Evolutionary conservation across 257 asterid species (phyloP).

Genomic region (Petunia secreta): DNA sequence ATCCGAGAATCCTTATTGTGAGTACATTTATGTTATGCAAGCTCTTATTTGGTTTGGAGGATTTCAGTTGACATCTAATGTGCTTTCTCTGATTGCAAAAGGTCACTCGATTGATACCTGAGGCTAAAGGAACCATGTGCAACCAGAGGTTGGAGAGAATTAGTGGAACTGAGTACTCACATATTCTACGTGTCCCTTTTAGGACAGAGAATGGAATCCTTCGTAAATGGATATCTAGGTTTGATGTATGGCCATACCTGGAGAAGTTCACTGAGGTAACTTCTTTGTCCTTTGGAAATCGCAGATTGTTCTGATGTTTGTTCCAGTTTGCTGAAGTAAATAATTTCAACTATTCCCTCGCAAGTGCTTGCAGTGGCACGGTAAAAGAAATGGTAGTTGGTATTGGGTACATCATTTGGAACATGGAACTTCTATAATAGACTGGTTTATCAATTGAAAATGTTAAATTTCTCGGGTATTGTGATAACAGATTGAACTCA

Average conservation of each 20-base stretch:
- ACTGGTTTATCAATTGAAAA: no score
- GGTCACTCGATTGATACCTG: constrained; percentile 98
- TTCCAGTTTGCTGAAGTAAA: neutral
- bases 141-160: constrained; percentile 89
- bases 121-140: constrained; percentile 92
- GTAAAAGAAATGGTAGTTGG: no score
- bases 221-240: constrained; percentile 94
- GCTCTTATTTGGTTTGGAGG: neutral
- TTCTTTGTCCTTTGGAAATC: constrained; percentile 12
- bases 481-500: no score
- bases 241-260: constrained; percentile 97
- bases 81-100: constrained; percentile 34
- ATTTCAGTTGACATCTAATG: constrained; percentile 14
- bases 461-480: no score
- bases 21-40: constrained; percentile 25
- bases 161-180: constrained; percentile 83
- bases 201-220: constrained; percentile 81
- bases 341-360: neutral
- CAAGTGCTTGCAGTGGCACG: neutral
- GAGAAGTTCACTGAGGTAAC: constrained; percentile 85
- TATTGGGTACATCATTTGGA: no score
- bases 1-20: constrained; percentile 86
- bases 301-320: constrained; percentile 8
- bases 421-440: no score
- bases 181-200: constrained; percentile 90